Base-by-base conservation (phyloP, 2,329 filamentous ascomycete species). In the Xylaria hypoxylon region DNA sequence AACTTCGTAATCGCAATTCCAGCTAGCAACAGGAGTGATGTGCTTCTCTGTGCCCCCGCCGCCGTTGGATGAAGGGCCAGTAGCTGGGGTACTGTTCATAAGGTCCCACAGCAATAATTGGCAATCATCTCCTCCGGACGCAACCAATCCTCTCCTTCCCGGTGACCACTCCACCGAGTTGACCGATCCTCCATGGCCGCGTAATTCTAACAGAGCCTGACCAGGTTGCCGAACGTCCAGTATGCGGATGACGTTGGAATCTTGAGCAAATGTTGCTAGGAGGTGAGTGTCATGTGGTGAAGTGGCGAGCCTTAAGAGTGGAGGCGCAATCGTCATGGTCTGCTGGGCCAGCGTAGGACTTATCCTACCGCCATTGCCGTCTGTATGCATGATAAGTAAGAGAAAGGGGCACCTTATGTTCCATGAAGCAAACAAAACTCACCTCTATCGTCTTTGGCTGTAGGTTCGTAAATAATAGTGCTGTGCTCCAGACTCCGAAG, bases 81-180 rank as follows among this genome's bases (percentile, higher is more conserved):
- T 80, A 68, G 75, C 74, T 78, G 84, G 70, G 79, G 81, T 76
- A 79, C 86, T 86, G 74, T 92, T 95, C 70, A 97, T 85, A 10
- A 99, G 84, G 79, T 99, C 96, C 96, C 96, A 99, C 17, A 97
- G 85, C 35, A 98, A 85, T 1, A 98, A 95, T 71, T 96, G 88
- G 70, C 90, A 95, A 79, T 99, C 96, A 75, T 99, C 96, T 5
- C 86, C 96, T 38, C 96, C 96, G 0, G 93, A 97, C 17, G 95
- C 95, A 19, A 99, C 87, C 71, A 94, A 92, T 26, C 96, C 96
- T 73, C 96, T 87, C 65, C 94, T 88, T 62, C 89, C 87, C 0
- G 94, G 95, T 8, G 93, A 97, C 96, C 96, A 99, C 81, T 99
- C 96, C 65, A 98, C 92, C 75, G 92, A 96, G 80, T 97, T 98